Evolutionary conservation across 352 stramenopile genomes (phyloP), one percentile per base, ranked within the genome.

Genomic region (Chrysophaeum taylorii): DNA sequence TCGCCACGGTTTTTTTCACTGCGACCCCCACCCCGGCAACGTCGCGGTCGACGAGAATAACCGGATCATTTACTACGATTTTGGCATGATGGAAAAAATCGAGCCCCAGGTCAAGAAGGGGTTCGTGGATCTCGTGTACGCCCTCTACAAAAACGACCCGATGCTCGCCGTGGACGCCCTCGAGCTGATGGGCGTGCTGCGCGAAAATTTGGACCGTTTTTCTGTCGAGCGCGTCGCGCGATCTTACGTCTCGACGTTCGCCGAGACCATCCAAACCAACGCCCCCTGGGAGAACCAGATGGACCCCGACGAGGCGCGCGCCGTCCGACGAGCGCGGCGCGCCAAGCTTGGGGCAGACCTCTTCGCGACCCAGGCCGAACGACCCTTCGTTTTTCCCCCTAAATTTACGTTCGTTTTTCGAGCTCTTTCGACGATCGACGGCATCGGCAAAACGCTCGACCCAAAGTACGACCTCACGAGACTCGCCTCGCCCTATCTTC

Each of bases 1-100:
- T 75, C 87, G 89, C 57, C 90, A 97, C 76, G 94, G 93, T 27
- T 98, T 97, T 72, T 96, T 98, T 67, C 91, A 97, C 76, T 96
- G 90, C 71, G 89, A 96, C 70, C 88, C 88, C n/a, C 88, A 94
- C 69, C 81, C 88, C 18, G 86, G 86, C 70, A 92, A 92, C 73
- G 76, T 92, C 43, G 82, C 84, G 25, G 84, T 88, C 25, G 81
- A 92, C 78, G 81, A 73, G 39, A 80, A 85, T 39, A 82, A 83
- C 42, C 69, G 81, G n/a, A 64, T 94, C 9, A 89, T 94, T 21
- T 94, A 90, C 79, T 94, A 92, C 69, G 87, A 94, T 73, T 94
- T 92, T 81, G 87, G 87, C 33, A 94, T 94, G 87, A 94, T 94
- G 87, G 86, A 94, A 78, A 82, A 85, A 35, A 87, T 93, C 69